Evolutionary conservation across 2,329 filamentous ascomycete genomes (phyloP).

Genomic region (Penicillium thymicola): DNA sequence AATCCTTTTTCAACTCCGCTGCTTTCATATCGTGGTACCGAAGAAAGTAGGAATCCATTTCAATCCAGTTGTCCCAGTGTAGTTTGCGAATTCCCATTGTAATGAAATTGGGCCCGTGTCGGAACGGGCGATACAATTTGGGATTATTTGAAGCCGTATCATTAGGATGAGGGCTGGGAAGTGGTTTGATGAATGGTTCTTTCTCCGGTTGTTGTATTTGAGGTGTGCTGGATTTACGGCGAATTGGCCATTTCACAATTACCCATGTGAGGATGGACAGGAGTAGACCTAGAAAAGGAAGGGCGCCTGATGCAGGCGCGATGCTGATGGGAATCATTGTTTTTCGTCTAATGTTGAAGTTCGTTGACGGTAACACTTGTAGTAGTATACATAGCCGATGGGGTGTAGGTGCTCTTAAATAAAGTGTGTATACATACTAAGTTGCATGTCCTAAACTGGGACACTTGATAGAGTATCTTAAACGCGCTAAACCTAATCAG

Average conservation of each 20-base stretch:
- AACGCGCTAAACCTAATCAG: not conserved
- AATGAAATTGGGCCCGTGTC: slow-evolving; percentile 14
- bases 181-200: not conserved
- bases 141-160: not conserved
- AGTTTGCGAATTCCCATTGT: slow-evolving; percentile 18
- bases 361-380: not conserved
- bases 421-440: not conserved
- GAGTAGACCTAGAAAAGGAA: not conserved
- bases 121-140: slow-evolving; percentile 14
- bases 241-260: not conserved
- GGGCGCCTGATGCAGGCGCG: not conserved
- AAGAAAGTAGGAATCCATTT: slow-evolving; percentile 18
- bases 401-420: not conserved
- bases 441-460: not conserved
- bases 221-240: not conserved
- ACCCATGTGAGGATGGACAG: not conserved
- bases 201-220: not conserved
- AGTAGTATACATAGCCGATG: not conserved
- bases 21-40: slow-evolving; percentile 1
- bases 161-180: not conserved
- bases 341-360: not conserved
- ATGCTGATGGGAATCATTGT: not conserved
- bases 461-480: not conserved
- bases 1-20: slow-evolving; percentile 6
- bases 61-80: slow-evolving; percentile 16